These are phyloP conservation scores for Striga asiatica DNA, from an alignment of 257 asterid species.

Conservation along the genomic window DNA sequence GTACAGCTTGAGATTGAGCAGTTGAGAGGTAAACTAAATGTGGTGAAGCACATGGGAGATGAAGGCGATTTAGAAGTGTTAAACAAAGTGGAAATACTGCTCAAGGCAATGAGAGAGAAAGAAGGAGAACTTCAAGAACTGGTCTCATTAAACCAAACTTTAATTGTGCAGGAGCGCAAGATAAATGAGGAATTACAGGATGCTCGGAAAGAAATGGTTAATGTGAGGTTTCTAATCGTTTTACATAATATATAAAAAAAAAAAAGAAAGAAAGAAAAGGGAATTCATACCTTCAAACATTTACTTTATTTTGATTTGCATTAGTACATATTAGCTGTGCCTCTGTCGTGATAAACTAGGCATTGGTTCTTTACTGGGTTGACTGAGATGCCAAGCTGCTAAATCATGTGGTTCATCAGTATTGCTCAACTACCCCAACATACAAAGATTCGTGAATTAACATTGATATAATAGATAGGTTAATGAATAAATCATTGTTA, in stretches of 20 bases:
- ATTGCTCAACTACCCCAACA: background rate
- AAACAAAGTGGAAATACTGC: slow-evolving; percentile 39
- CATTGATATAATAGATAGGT: background rate
- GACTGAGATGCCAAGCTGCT: background rate
- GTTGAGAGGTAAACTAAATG: slow-evolving; percentile 55
- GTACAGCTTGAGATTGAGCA: slow-evolving; percentile 66
- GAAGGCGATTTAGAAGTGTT: slow-evolving; percentile 61
- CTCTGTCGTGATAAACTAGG: slow-evolving; percentile 2
- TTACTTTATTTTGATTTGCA: background rate
- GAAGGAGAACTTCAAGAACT: slow-evolving; percentile 61
- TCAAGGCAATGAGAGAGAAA: slow-evolving; percentile 60
- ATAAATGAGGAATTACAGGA: slow-evolving; percentile 83
- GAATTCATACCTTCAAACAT: background rate
- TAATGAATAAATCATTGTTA: too few species aligned
- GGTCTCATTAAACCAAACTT: slow-evolving; percentile 47
- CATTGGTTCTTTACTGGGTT: slow-evolving; percentile 6
- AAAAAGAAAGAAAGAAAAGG: too few species aligned
- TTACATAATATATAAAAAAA: background rate
- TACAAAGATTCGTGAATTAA: background rate
- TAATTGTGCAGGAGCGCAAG: slow-evolving; percentile 65
- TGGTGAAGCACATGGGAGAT: slow-evolving; percentile 50
- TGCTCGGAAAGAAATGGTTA: slow-evolving; percentile 81
- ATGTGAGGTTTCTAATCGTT: slow-evolving; percentile 40
- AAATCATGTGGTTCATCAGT: background rate
- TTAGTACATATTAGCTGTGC: background rate